These are phyloP conservation scores for Agrocybe pediades DNA, from an alignment of 768 basidiomycete species.

Conservation along the genomic window DNA sequence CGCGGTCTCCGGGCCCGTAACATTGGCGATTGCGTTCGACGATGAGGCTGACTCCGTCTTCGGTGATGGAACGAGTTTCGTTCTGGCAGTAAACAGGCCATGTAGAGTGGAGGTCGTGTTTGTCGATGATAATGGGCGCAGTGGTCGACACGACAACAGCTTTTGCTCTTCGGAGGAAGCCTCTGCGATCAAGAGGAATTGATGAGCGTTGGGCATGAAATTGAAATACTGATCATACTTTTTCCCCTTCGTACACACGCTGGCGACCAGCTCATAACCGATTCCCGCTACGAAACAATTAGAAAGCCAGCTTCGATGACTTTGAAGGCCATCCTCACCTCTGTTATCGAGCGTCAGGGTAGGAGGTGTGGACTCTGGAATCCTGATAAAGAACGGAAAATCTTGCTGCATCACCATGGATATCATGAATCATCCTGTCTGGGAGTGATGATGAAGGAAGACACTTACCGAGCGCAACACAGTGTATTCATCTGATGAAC, in stretches of 20 bases:
- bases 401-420: conserved; percentile 58
- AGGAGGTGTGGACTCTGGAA: conserved; percentile 92
- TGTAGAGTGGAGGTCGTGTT: conserved; percentile 90
- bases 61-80: conserved; percentile 64
- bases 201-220: neutral
- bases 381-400: conserved; percentile 86
- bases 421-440: conserved; percentile 4
- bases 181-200: conserved; percentile 44
- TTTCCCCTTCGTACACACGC: conserved; percentile 85
- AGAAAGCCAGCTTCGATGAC: neutral
- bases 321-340: conserved; percentile 40
- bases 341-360: conserved; percentile 78
- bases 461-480: conserved; percentile 64
- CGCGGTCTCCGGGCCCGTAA: conserved; percentile 84
- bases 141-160: conserved; percentile 66
- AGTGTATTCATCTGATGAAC: conserved; percentile 73
- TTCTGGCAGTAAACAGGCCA: conserved; percentile 90
- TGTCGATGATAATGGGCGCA: conserved; percentile 81
- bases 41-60: conserved; percentile 73
- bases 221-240: conserved; percentile 46
- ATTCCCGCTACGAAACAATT: conserved; percentile 63
- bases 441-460: conserved; percentile 3
- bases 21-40: conserved; percentile 79
- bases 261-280: conserved; percentile 88
- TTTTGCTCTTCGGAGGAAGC: conserved; percentile 82